Evolutionary conservation across 352 stramenopile genomes (phyloP).

Genomic region (Phytophthora fragariae): DNA sequence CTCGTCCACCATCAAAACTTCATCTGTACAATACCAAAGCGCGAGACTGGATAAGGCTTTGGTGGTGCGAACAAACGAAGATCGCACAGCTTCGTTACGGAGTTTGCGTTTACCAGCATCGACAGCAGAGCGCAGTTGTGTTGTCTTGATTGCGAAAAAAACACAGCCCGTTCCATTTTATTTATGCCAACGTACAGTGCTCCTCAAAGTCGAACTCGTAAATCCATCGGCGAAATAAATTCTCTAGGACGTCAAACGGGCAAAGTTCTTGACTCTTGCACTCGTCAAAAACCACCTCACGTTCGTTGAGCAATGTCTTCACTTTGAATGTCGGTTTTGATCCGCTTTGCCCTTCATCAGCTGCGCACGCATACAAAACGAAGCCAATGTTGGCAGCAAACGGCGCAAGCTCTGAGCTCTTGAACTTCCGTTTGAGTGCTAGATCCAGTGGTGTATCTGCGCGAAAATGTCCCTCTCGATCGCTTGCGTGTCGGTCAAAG

Average conservation of each 20-base stretch:
- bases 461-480: constrained; percentile 67
- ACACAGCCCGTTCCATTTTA: background rate
- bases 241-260: constrained; percentile 60
- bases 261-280: constrained; percentile 56
- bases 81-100: no score
- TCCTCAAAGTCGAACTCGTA: background rate
- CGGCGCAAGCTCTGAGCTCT: constrained; percentile 62
- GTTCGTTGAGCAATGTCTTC: constrained; percentile 74
- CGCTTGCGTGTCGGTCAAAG: constrained; percentile 67
- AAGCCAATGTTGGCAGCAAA: constrained; percentile 88
- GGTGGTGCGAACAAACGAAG: no score
- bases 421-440: constrained; percentile 60
- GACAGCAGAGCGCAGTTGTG: no score
- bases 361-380: constrained; percentile 75
- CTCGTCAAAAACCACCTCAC: constrained; percentile 60
- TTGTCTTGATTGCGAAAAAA: no score
- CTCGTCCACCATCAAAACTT: no score
- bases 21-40: no score
- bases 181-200: background rate
- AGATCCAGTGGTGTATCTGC: constrained; percentile 63
- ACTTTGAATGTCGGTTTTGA: constrained; percentile 43
- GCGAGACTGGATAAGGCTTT: no score
- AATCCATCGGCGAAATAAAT: constrained; percentile 26
- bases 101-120: no score
- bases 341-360: background rate